phyloP scores from a whole-genome alignment of 2,329 filamentous ascomycete species.

The Neopestalotiopsis sp. region DNA sequence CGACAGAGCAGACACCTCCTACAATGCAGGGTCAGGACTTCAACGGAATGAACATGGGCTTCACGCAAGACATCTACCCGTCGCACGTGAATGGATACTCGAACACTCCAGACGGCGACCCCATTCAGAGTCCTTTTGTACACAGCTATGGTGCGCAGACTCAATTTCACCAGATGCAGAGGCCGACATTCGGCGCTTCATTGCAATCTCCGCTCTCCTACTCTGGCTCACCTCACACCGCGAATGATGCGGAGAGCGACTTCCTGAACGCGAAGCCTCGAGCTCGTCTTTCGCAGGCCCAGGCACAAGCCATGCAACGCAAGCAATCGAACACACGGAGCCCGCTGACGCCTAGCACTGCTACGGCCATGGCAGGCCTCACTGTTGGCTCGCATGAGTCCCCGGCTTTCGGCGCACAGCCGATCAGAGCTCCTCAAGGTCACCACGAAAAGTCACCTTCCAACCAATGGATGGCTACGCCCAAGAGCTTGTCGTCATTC shows the following conservation, averaged over 20 bases:
- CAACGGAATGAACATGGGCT: slow-evolving; percentile 62
- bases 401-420: slow-evolving; percentile 74
- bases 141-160: slow-evolving; percentile 74
- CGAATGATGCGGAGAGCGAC: slow-evolving; percentile 52
- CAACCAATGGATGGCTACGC: slow-evolving; percentile 89
- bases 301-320: slow-evolving; percentile 65
- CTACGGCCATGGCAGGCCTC: slow-evolving; percentile 69
- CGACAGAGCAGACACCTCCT: slow-evolving; percentile 53
- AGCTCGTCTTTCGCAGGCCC: slow-evolving; percentile 52
- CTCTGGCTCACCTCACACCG: slow-evolving; percentile 54
- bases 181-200: slow-evolving; percentile 60
- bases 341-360: slow-evolving; percentile 88
- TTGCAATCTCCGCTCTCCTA: slow-evolving; percentile 58
- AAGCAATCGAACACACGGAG: slow-evolving; percentile 77
- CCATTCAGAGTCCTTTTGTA: slow-evolving; percentile 89
- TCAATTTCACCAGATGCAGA: slow-evolving; percentile 74
- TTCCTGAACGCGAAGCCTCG: slow-evolving; percentile 65
- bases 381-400: slow-evolving; percentile 72
- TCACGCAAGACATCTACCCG: slow-evolving; percentile 61
- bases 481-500: slow-evolving; percentile 82
- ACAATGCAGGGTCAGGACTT: slow-evolving; percentile 64
- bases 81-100: slow-evolving; percentile 81
- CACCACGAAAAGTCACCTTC: slow-evolving; percentile 82
- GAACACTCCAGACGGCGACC: slow-evolving; percentile 87
- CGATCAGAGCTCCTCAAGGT: slow-evolving; percentile 72